Evolutionary conservation across 352 stramenopile species (phyloP).

Genomic region (Phytophthora melonis): DNA sequence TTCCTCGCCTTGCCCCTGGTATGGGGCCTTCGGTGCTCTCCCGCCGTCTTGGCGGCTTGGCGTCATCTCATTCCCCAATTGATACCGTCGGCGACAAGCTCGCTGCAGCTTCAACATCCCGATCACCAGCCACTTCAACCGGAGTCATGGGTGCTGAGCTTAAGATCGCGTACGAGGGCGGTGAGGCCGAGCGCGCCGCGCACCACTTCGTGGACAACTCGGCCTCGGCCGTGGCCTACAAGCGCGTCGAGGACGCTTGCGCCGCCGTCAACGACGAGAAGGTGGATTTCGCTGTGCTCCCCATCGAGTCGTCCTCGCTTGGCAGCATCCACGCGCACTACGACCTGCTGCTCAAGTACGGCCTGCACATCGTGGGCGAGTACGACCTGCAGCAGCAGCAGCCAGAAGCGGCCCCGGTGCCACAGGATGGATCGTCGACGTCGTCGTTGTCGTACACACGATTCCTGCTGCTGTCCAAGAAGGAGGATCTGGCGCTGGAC

Average conservation of each 20-base stretch:
- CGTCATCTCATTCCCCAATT: conserved; percentile 36
- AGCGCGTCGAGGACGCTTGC: conserved; percentile 54
- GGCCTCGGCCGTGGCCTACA: conserved; percentile 45
- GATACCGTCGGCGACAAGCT: conserved; percentile 17
- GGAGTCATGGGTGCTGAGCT: conserved; percentile 53
- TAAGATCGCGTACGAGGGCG: conserved; percentile 95
- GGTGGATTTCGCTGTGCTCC: conserved; percentile 94
- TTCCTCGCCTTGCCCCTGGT: neutral
- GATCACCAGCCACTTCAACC: conserved; percentile 11
- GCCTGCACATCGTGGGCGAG: conserved; percentile 75
- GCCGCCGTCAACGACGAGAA: conserved; percentile 75
- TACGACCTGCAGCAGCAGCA: conserved; percentile 48
- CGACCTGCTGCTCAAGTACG: conserved; percentile 81
- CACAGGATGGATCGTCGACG: conserved; percentile 20
- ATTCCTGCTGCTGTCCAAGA: conserved; percentile 91
- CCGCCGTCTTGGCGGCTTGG: neutral
- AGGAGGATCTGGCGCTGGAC: conserved; percentile 46
- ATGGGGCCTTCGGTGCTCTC: neutral
- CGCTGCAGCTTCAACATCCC: conserved; percentile 8
- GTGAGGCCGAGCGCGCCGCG: conserved; percentile 91
- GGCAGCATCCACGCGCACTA: conserved; percentile 98
- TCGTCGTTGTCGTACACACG: conserved; percentile 67
- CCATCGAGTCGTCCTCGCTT: conserved; percentile 97
- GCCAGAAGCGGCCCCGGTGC: conserved; percentile 65
- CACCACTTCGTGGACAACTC: conserved; percentile 37